Conservation (phyloP, 2,329 filamentous ascomycete genomes). For the Nigrospora sphaerica region DNA sequence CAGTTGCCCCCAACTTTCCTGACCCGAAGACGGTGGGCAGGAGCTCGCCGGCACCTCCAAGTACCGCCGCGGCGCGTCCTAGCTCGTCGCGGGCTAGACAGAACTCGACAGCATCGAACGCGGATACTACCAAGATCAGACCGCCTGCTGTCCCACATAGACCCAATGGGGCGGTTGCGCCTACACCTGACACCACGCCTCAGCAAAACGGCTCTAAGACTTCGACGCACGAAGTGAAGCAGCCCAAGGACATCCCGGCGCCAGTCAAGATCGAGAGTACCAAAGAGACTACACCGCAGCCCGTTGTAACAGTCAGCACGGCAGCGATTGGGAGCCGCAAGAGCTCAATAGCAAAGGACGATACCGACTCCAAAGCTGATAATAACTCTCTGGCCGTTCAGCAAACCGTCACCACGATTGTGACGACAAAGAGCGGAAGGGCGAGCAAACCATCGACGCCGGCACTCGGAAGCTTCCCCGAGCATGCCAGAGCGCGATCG, state of each 20-base stretch:
- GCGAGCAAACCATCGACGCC: slow-evolving; percentile 63
- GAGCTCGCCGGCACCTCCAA: slow-evolving; percentile 51
- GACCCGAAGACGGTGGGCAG: slow-evolving; percentile 47
- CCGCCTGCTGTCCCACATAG: slow-evolving; percentile 56
- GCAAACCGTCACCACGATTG: slow-evolving; percentile 28
- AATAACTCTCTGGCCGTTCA: slow-evolving; percentile 25
- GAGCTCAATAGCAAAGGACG: slow-evolving; percentile 36
- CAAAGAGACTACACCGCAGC: slow-evolving; percentile 23
- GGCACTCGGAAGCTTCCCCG: slow-evolving; percentile 51
- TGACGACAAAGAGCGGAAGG: slow-evolving; percentile 56
- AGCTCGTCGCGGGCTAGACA: slow-evolving; percentile 67
- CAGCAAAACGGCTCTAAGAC: slow-evolving; percentile 21
- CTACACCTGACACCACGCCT: slow-evolving; percentile 26
- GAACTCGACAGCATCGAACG: slow-evolving; percentile 59
- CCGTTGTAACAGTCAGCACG: slow-evolving; percentile 15
- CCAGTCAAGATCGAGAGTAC: slow-evolving; percentile 27
- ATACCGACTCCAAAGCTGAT: slow-evolving; percentile 37
- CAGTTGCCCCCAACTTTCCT: slow-evolving; percentile 61
- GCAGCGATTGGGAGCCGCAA: slow-evolving; percentile 26
- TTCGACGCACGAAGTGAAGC: slow-evolving; percentile 38
- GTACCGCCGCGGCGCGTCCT: slow-evolving; percentile 46
- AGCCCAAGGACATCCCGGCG: slow-evolving; percentile 37
- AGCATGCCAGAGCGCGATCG: slow-evolving; percentile 46
- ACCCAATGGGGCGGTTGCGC: slow-evolving; percentile 42
- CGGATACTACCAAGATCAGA: slow-evolving; percentile 46